These are phyloP conservation scores for Neophaeococcomyces mojaviensis DNA, from an alignment of 2,329 filamentous ascomycete species.

Conservation along the genomic window DNA sequence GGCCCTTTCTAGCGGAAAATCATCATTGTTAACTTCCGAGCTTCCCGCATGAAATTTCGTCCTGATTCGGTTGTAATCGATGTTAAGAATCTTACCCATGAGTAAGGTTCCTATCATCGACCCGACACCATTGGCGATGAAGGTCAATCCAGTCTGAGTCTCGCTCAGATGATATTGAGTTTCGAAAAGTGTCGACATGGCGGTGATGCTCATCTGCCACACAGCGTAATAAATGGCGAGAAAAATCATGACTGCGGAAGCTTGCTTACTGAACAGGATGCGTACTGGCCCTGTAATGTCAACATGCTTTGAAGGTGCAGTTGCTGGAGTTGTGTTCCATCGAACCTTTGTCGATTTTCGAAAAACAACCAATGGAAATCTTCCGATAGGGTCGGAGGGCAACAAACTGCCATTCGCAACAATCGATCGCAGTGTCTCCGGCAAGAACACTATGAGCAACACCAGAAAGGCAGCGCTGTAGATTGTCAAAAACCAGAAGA, in stretches of 20 bases:
- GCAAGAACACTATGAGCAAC: constrained; percentile 29
- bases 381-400: constrained; percentile 15
- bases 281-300: constrained; percentile 41
- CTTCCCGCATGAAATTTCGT: constrained; percentile 14
- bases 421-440: constrained; percentile 34
- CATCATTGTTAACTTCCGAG: neutral
- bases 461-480: constrained; percentile 30
- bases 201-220: constrained; percentile 51
- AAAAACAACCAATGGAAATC: constrained; percentile 20
- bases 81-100: constrained; percentile 47
- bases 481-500: constrained; percentile 40
- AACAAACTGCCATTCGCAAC: constrained; percentile 29
- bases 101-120: constrained; percentile 47
- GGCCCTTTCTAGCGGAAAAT: constrained; percentile 45
- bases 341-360: constrained; percentile 11
- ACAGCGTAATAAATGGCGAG: constrained; percentile 46
- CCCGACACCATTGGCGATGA: constrained; percentile 49
- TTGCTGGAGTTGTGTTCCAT: constrained; percentile 7
- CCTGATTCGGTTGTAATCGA: constrained; percentile 43
- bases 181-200: constrained; percentile 45
- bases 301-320: constrained; percentile 29
- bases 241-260: constrained; percentile 40
- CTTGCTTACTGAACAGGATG: constrained; percentile 41
- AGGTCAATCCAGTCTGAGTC: constrained; percentile 44
- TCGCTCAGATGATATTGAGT: constrained; percentile 36